Conservation (phyloP, 495 filamentous ascomycete species). For the Aspergillus affinis region DNA sequence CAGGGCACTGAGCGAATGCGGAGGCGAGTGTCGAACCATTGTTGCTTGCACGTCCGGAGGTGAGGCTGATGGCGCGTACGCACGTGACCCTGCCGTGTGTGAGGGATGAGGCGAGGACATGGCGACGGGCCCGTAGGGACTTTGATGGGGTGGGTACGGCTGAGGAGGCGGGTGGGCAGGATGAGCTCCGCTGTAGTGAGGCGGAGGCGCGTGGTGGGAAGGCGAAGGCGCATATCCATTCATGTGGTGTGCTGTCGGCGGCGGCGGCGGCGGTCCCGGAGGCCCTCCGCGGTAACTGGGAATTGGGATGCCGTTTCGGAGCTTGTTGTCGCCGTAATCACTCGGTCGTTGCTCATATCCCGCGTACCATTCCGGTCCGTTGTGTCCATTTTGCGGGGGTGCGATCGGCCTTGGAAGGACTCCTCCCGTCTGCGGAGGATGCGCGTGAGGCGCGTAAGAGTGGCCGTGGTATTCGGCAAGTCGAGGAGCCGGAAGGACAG, state of each 20-base stretch:
- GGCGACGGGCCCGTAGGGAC: constrained; percentile 41
- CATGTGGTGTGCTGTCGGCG: constrained; percentile 25
- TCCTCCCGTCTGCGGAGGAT: constrained; percentile 28
- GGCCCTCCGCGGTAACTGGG: constrained; percentile 29
- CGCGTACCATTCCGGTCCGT: constrained; percentile 25
- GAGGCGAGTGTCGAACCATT: constrained; percentile 43
- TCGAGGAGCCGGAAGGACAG: constrained; percentile 36
- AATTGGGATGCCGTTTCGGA: constrained; percentile 39
- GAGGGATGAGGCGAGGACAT: constrained; percentile 42
- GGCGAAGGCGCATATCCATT: constrained; percentile 32
- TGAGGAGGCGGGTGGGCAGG: constrained; percentile 43
- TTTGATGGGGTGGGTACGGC: constrained; percentile 39
- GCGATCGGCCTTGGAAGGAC: constrained; percentile 36
- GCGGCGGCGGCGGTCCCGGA: constrained; percentile 12
- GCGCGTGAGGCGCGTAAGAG: constrained; percentile 32
- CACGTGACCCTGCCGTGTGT: constrained; percentile 36
- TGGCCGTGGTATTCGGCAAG: constrained; percentile 31
- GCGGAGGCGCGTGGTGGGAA: constrained; percentile 31
- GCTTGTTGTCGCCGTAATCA: constrained; percentile 23
- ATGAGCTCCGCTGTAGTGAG: constrained; percentile 36
- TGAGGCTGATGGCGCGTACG: constrained; percentile 48
- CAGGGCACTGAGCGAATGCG: constrained; percentile 38
- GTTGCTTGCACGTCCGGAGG: constrained; percentile 45
- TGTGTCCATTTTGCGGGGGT: constrained; percentile 24
- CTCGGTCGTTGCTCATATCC: constrained; percentile 39